These are phyloP conservation scores for Arachis stenosperma DNA, from an alignment of 306 rosid species.

Conservation along the genomic window DNA sequence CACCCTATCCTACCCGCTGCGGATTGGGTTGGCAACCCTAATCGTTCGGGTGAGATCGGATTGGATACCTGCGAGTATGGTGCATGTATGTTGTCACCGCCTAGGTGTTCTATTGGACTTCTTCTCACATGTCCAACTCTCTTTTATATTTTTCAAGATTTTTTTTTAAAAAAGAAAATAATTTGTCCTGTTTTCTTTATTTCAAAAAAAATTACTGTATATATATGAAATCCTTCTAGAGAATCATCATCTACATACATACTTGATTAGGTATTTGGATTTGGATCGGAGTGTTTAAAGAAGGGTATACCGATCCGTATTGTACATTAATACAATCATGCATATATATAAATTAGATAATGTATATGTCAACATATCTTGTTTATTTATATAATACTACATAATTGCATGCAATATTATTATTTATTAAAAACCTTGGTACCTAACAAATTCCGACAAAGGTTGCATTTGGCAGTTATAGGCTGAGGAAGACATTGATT, in stretches of 20 bases:
- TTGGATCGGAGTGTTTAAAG: not conserved
- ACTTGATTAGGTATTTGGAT: not conserved
- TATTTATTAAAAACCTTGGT: not conserved
- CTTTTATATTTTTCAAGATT: too few species aligned
- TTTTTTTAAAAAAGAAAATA: too few species aligned
- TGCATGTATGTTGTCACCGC: too few species aligned
- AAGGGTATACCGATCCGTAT: not conserved
- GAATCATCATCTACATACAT: not conserved
- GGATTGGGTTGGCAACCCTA: too few species aligned
- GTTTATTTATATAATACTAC: not conserved
- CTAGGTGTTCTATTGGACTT: too few species aligned
- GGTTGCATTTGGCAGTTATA: not conserved
- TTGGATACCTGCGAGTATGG: too few species aligned
- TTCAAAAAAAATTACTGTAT: too few species aligned
- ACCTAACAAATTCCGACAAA: slow-evolving; percentile 21
- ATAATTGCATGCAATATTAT: slow-evolving; percentile 5
- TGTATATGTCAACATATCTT: not conserved
- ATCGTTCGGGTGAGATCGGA: accelerated
- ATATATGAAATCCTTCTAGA: not conserved
- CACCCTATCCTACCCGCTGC: too few species aligned
- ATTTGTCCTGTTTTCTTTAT: too few species aligned
- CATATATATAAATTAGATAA: not conserved
- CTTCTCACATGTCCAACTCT: too few species aligned
- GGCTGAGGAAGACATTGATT: slow-evolving; percentile 22
- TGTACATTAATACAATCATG: too few species aligned